A percentile compares a stretch with the other conserved stretches of the same genome.
Evolutionary conservation across 345 rosid species (phyloP).

Genomic region (Populus ilicifolia): DNA sequence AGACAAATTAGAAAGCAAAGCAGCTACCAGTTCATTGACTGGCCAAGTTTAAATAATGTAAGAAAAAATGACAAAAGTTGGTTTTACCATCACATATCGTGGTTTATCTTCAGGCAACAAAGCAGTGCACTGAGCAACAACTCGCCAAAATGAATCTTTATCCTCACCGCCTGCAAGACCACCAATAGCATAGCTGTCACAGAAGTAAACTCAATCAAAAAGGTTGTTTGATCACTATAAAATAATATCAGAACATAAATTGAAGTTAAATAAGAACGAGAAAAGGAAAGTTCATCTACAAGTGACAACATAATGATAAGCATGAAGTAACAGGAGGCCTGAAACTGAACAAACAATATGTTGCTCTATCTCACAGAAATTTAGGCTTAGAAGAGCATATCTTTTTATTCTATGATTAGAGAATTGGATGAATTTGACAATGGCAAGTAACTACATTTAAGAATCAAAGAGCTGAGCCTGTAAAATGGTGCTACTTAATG

Average conservation of each 20-base stretch:
- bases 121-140: constrained; percentile 82
- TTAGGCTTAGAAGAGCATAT: neutral
- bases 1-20: neutral
- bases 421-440: neutral
- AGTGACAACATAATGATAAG: neutral
- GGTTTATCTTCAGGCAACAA: constrained; percentile 76
- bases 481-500: neutral
- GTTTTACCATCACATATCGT: constrained; percentile 69
- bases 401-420: neutral
- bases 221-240: constrained; percentile 12
- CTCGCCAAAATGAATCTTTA: constrained; percentile 84
- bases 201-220: constrained; percentile 30
- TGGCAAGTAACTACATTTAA: neutral
- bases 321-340: neutral
- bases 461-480: neutral
- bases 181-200: constrained; percentile 81
- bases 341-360: neutral
- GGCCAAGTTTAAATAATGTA: neutral
- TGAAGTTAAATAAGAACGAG: neutral
- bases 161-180: constrained; percentile 92
- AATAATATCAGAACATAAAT: neutral
- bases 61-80: neutral
- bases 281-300: neutral
- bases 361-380: neutral
- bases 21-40: neutral